Percentiles rank a stretch among this genome's conserved stretches.
Conservation (phyloP, 2,329 filamentous ascomycete species). For the Ophiosphaerella herpotricha region DNA sequence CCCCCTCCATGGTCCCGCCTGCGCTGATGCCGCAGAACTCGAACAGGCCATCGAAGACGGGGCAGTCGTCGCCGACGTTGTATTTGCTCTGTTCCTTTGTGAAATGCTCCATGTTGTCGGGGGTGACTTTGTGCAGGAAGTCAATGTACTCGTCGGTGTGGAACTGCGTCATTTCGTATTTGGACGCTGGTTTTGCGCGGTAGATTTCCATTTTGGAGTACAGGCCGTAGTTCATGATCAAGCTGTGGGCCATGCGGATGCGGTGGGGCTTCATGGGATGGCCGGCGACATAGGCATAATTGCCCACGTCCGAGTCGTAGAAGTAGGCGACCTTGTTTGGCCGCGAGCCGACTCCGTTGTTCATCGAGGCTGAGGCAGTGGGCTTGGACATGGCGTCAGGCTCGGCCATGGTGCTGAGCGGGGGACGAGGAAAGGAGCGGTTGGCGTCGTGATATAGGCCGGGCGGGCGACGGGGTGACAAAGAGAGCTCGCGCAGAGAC, state of each 20-base stretch:
- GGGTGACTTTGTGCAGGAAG: slow-evolving; percentile 83
- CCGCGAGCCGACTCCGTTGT: slow-evolving; percentile 32
- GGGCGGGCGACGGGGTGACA: too few relatives aligned
- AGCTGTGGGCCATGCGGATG: slow-evolving; percentile 67
- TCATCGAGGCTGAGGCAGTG: slow-evolving; percentile 2
- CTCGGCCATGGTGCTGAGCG: slow-evolving; percentile 16
- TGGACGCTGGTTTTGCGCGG: slow-evolving; percentile 58
- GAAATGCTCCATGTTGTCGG: slow-evolving; percentile 97
- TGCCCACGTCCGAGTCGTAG: slow-evolving; percentile 97
- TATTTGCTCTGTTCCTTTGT: slow-evolving; percentile 84
- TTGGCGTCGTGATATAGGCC: too few relatives aligned
- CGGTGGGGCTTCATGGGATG: slow-evolving; percentile 71
- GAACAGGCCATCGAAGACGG: slow-evolving; percentile 72
- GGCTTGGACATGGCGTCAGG: background rate
- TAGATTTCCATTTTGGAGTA: slow-evolving; percentile 77
- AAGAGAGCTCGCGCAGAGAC: background rate
- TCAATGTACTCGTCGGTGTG: slow-evolving; percentile 76
- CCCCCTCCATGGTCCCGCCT: slow-evolving; percentile 72
- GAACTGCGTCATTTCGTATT: slow-evolving; percentile 74
- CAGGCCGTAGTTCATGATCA: slow-evolving; percentile 75
- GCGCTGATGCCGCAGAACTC: slow-evolving; percentile 74
- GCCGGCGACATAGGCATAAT: slow-evolving; percentile 90
- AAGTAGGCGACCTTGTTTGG: slow-evolving; percentile 92
- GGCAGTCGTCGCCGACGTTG: slow-evolving; percentile 67
- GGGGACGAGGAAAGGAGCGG: background rate